Percentiles rank a stretch among this genome's conserved stretches.
Evolutionary conservation across 805 yeast genomes (phyloP).

Genomic region (Soucietia sequanensis): DNA sequence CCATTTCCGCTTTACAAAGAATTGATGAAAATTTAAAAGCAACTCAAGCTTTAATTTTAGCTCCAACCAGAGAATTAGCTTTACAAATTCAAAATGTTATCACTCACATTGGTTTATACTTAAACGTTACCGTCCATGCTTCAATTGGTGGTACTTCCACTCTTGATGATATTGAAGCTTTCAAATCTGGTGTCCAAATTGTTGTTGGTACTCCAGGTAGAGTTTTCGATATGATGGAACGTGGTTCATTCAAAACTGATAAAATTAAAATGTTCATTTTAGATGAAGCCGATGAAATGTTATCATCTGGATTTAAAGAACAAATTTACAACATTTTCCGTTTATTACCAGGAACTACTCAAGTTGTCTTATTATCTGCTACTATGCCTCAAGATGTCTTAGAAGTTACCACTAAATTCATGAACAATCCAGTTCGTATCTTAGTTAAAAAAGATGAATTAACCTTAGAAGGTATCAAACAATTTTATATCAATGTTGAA

Average conservation of each 20-base stretch:
- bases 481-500: constrained; percentile 86
- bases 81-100: constrained; percentile 94
- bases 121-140: constrained; percentile 90
- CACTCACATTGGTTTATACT: constrained; percentile 82
- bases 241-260: constrained; percentile 79
- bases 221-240: constrained; percentile 92
- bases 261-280: constrained; percentile 89
- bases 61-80: constrained; percentile 98
- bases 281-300: constrained; percentile 98
- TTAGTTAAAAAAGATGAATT: constrained; percentile 94
- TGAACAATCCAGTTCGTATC: constrained; percentile 92
- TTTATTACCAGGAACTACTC: constrained; percentile 83
- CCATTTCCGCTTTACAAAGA: constrained; percentile 70
- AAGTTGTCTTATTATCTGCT: constrained; percentile 93
- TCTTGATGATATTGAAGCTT: constrained; percentile 82
- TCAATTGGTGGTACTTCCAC: constrained; percentile 96
- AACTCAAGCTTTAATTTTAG: constrained; percentile 90
- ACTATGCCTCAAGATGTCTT: constrained; percentile 92
- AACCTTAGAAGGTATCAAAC: constrained; percentile 93
- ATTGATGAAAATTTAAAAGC: constrained; percentile 70
- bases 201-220: constrained; percentile 99
- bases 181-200: constrained; percentile 84
- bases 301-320: constrained; percentile 89
- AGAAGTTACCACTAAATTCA: constrained; percentile 87
- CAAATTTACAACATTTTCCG: constrained; percentile 93